Percentiles rank a stretch among this genome's conserved stretches.
Conservation (phyloP, 257 asterid species). For the Nicotiana undulata region DNA sequence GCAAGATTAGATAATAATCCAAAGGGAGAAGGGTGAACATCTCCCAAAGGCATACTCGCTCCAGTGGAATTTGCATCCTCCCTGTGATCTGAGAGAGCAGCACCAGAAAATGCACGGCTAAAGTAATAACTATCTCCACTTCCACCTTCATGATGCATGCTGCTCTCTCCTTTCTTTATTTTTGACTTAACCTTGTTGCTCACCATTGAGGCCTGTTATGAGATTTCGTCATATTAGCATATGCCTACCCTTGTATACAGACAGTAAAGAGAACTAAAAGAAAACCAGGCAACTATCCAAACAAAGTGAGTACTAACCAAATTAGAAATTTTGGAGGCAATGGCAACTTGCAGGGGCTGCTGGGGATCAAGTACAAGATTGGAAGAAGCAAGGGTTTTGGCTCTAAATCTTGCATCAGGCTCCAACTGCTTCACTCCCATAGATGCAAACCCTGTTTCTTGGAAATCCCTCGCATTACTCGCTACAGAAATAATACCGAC, state of each 20-base stretch:
- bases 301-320: conserved; percentile 45
- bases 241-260: background rate
- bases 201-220: conserved; percentile 64
- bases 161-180: conserved; percentile 50
- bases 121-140: conserved; percentile 57
- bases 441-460: conserved; percentile 27
- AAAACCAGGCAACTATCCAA: background rate
- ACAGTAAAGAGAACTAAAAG: background rate
- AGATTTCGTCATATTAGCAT: conserved; percentile 23
- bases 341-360: conserved; percentile 75
- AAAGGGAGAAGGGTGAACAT: conserved; percentile 52
- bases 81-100: conserved; percentile 36
- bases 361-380: conserved; percentile 72
- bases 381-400: conserved; percentile 40
- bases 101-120: conserved; percentile 44
- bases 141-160: conserved; percentile 53
- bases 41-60: conserved; percentile 78
- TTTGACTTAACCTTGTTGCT: conserved; percentile 83
- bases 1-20: conserved; percentile 51
- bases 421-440: conserved; percentile 26
- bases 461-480: conserved; percentile 49
- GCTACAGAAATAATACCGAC: conserved; percentile 65
- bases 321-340: conserved; percentile 77
- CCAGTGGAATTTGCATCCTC: conserved; percentile 89
- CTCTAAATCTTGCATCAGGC: conserved; percentile 32